These are phyloP conservation scores for Penicillium maclennaniae DNA, from an alignment of 495 filamentous ascomycete genomes.

Conservation along the genomic window DNA sequence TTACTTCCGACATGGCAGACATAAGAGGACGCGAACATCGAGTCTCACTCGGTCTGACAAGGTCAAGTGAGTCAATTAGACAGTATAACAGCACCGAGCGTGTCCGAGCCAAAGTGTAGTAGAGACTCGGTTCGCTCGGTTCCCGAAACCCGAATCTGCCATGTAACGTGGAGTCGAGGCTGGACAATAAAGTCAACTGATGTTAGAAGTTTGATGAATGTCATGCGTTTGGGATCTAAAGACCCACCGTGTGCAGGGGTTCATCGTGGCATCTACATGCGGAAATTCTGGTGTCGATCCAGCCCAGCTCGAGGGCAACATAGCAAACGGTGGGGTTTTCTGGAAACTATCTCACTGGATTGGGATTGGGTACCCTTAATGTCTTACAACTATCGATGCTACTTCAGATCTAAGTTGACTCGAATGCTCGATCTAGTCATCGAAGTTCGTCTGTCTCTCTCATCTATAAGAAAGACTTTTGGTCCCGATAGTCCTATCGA, in stretches of 20 bases:
- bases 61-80: neutral
- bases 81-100: neutral
- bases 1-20: neutral
- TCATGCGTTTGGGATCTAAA: neutral
- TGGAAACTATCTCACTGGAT: neutral
- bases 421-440: neutral
- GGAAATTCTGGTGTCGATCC: neutral
- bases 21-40: neutral
- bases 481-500: neutral
- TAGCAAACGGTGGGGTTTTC: neutral
- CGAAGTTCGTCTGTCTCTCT: neutral
- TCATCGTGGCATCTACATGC: neutral
- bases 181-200: neutral
- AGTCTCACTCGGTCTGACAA: too few relatives aligned
- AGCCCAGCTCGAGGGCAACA: neutral
- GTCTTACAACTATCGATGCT: neutral
- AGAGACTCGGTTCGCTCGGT: neutral
- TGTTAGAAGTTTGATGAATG: neutral
- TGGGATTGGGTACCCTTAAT: neutral
- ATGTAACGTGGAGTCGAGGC: neutral
- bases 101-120: neutral
- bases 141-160: neutral
- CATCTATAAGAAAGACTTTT: neutral
- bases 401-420: neutral
- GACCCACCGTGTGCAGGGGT: neutral